Conservation (phyloP, 331 rosid genomes). For the Rhamnella rubrinervis region DNA sequence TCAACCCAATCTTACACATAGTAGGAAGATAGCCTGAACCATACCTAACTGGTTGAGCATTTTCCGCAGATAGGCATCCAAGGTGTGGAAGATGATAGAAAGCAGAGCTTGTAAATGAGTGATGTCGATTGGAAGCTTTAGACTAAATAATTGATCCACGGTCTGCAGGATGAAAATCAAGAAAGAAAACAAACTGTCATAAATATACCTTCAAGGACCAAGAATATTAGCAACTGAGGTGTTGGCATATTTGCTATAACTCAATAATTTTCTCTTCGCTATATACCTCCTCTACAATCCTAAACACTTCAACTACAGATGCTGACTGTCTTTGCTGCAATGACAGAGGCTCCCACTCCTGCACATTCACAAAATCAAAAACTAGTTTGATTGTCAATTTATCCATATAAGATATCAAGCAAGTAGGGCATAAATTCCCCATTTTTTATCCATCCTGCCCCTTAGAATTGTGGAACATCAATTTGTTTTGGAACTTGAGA, state of each 20-base stretch:
- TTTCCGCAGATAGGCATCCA: conserved; percentile 50
- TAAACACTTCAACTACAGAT: conserved; percentile 52
- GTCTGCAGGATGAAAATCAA: conserved; percentile 40
- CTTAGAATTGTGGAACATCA: background rate
- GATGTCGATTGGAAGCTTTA: conserved; percentile 54
- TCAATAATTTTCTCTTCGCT: background rate
- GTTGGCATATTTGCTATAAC: background rate
- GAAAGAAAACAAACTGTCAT: background rate
- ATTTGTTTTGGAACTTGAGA: background rate
- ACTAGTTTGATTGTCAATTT: background rate
- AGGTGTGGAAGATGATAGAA: conserved; percentile 47
- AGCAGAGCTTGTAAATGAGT: conserved; percentile 61
- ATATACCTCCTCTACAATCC: conserved; percentile 57
- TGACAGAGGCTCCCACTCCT: conserved; percentile 62
- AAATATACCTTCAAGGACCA: background rate
- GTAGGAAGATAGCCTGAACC: conserved; percentile 9
- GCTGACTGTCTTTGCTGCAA: conserved; percentile 53
- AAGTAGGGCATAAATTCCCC: background rate
- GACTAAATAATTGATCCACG: conserved; percentile 56
- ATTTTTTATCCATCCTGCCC: background rate
- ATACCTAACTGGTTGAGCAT: conserved; percentile 52
- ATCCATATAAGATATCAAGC: background rate
- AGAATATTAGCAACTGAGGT: background rate
- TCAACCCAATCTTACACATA: background rate
- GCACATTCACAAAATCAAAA: conserved; percentile 20